phyloP scores from a whole-genome alignment of 371 early-diverging fungal genomes.

The Rhizopus stolonifer region DNA sequence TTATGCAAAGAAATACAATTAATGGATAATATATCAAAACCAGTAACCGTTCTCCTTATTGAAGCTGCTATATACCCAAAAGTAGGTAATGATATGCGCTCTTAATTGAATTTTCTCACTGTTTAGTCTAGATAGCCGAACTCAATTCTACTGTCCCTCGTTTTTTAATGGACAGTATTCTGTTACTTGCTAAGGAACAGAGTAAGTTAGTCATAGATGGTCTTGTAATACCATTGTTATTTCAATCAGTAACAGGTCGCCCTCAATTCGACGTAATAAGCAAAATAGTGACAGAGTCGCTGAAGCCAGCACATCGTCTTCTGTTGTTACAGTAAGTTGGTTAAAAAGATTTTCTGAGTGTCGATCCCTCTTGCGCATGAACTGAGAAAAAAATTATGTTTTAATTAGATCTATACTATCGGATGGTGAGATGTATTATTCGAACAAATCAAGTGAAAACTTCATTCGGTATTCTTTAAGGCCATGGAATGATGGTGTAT shows the following conservation, averaged over 20 bases:
- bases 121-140: slow-evolving; percentile 6
- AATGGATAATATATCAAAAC: background rate
- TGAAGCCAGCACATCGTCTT: slow-evolving; percentile 6
- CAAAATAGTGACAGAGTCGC: slow-evolving; percentile 9
- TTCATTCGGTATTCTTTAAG: background rate
- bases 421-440: slow-evolving; percentile 20
- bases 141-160: slow-evolving; percentile 12
- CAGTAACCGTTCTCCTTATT: slow-evolving; percentile 3
- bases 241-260: slow-evolving; percentile 4
- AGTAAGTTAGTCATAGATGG: slow-evolving; percentile 18
- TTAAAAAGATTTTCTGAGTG: too few species aligned
- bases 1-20: slow-evolving; percentile 7
- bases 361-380: too few species aligned
- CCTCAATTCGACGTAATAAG: slow-evolving; percentile 18
- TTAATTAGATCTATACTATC: slow-evolving; percentile 8
- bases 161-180: slow-evolving; percentile 11
- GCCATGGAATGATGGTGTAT: slow-evolving; percentile 15
- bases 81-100: slow-evolving; percentile 5
- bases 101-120: background rate
- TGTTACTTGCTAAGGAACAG: background rate
- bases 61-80: slow-evolving; percentile 6
- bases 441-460: background rate
- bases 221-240: slow-evolving; percentile 15
- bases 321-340: slow-evolving; percentile 13
- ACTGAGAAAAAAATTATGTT: too few species aligned